Evolutionary conservation across 257 asterid genomes (phyloP), one percentile per base, ranked within the genome.

Genomic region (Asclepias syriaca): DNA sequence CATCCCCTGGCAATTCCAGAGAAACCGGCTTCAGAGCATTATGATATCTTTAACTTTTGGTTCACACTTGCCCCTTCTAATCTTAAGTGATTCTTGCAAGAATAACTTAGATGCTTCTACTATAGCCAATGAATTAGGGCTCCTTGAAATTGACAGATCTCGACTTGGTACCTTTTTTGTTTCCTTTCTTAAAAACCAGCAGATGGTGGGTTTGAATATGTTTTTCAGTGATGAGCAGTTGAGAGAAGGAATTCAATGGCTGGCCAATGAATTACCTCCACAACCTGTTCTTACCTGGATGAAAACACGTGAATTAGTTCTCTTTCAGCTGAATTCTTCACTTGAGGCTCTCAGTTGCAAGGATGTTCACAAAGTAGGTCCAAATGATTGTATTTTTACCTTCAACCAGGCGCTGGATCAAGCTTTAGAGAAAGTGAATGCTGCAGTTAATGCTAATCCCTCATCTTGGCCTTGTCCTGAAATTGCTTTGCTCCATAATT

Each of bases 381-480:
- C 97, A 72, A 81, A 86, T 48, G 63, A 80, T 77, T 91, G 96
- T 80, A 82, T 94, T 70, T 82, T 84, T 53, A 84, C 88, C 59
- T 88, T 88, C 82, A 94, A 94, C 54, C 88, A 80, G 73, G 91
- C 93, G 55, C 67, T 94, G 84, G 90, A 86, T 67, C 93, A 72
- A 69, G 79, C 89, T 39, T 73, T 83, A 71, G 68, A 73, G 70
- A 90, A 87, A 59, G 81, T 91, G 39, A 72, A 82, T 46, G 79
- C 84, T 73, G 88, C 98, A 40, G 91, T 86, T 63, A 75, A 68
- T 60, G 92, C 87, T 72, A 89, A 87, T 77, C 96, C 92, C 37
- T 76, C 79, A 0, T 81, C 83, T 61, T 94, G 99, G 98, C 99
- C 99, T 54, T 89, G 97, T 79, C 98, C 97, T 46, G 99, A 94